Evolutionary conservation across 371 early-diverging fungal species (phyloP).

Genomic region (Actinomortierella wolfii): DNA sequence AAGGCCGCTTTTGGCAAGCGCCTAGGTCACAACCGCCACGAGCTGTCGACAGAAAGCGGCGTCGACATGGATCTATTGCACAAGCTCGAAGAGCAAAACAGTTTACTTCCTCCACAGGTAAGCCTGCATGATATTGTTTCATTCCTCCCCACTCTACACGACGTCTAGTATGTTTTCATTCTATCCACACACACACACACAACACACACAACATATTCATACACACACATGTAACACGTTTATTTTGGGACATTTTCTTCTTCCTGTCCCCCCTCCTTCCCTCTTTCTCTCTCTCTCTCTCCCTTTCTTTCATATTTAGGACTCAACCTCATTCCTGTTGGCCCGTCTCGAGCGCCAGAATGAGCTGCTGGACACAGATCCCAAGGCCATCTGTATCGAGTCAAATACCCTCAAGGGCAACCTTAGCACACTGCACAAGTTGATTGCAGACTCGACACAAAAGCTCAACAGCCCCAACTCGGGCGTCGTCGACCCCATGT

Average conservation of each 20-base stretch:
- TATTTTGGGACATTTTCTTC: too few species aligned
- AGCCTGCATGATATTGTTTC: too few species aligned
- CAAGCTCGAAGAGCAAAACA: constrained; percentile 45
- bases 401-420: constrained; percentile 61
- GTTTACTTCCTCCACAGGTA: constrained; percentile 43
- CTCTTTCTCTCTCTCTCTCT: constrained; percentile 1
- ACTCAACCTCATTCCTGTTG: constrained; percentile 59
- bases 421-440: constrained; percentile 55
- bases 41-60: constrained; percentile 14
- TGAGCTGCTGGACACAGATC: constrained; percentile 60
- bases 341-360: constrained; percentile 65
- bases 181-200: too few species aligned
- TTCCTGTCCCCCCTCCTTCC: too few species aligned
- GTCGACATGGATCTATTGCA: constrained; percentile 32
- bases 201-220: too few species aligned
- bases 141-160: too few species aligned
- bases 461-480: constrained; percentile 36
- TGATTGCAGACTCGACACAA: constrained; percentile 51
- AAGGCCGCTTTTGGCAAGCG: constrained; percentile 41
- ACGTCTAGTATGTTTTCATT: too few species aligned
- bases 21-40: constrained; percentile 15
- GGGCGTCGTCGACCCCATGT: constrained; percentile 26
- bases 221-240: too few species aligned
- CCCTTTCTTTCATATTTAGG: constrained; percentile 41
- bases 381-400: constrained; percentile 63